phyloP scores from a whole-genome alignment of 2,329 filamentous ascomycete genomes.

The Exophiala dermatitidis region DNA sequence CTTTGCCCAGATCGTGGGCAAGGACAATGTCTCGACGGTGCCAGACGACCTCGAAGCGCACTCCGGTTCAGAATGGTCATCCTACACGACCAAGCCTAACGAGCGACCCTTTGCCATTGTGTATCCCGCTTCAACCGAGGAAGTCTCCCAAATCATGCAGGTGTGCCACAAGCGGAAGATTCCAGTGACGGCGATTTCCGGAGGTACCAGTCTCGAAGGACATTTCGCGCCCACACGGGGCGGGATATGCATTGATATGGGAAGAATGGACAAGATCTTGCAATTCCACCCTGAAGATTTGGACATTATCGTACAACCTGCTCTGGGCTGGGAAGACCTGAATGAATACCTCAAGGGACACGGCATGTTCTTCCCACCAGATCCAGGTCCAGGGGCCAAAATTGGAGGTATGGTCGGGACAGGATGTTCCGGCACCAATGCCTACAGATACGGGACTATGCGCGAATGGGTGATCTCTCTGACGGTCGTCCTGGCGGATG shows the following conservation, averaged over 20 bases:
- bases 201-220: constrained; percentile 82
- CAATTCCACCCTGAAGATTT: constrained; percentile 68
- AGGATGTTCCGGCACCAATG: constrained; percentile 65
- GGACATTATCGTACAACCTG: constrained; percentile 70
- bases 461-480: constrained; percentile 83
- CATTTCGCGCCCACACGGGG: constrained; percentile 77
- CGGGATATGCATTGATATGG: constrained; percentile 80
- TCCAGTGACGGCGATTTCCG: constrained; percentile 79
- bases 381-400: constrained; percentile 84
- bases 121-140: constrained; percentile 68
- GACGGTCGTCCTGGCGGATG: constrained; percentile 84
- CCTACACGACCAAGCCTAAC: constrained; percentile 38
- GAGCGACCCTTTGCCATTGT: constrained; percentile 56
- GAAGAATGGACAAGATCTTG: constrained; percentile 74
- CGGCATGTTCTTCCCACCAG: constrained; percentile 83
- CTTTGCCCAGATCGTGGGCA: constrained; percentile 54
- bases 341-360: constrained; percentile 68
- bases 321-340: constrained; percentile 76
- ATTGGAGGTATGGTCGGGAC: constrained; percentile 65
- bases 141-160: constrained; percentile 83
- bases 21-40: constrained; percentile 56
- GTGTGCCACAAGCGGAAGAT: constrained; percentile 73
- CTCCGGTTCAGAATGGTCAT: constrained; percentile 58
- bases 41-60: constrained; percentile 48
- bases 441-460: constrained; percentile 91